Evolutionary conservation across 1,284 basidiomycete genomes (phyloP), one percentile per base, ranked within the genome.

Genomic region (Athelia sp.): DNA sequence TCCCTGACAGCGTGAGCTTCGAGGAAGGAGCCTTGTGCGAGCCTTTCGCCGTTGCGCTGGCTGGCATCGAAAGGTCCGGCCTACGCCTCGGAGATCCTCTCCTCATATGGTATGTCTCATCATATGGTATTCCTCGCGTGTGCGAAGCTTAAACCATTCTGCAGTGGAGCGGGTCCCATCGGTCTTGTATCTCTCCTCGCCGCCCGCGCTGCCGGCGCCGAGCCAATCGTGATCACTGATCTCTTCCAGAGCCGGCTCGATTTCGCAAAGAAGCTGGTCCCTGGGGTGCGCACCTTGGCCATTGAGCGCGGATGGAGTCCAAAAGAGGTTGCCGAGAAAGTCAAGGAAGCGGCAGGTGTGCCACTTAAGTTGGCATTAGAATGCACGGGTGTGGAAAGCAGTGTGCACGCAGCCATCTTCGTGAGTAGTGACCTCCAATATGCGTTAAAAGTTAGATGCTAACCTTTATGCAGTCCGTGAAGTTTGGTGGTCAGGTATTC

Each of bases 151-250:
- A n/a, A n/a, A n/a, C n/a, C n/a, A n/a, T n/a, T n/a, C n/a, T n/a
- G n/a, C n/a, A n/a, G 79, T 56, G 81, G 81, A 49, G 91, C 93
- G 29, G 93, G 93, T 14, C 93, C 93, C 1, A 93, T 95, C 51
- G 92, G 93, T 9, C 73, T 96, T 19, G 75, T 93, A 40, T 77
- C 81, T 42, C 80, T 92, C 52, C 83, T 90, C 14, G 87, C 90
- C 43, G 87, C 88, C 22, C 81, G 86, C 56, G 91, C 88, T 22
- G 79, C 90, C 44, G 90, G 90, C 1, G 90, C 88, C 1, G 79
- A 82, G 47, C 81, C 83, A 19, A 79, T 92, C 51, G 74, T 93
- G 44, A 89, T 85, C 15, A 84, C 91, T 34, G 89, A 95, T 62
- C 79, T 95, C 48, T 81, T 92, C 62, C 78, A 86, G 62, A 82